Evolutionary conservation across 2,329 filamentous ascomycete genomes (phyloP), one percentile per base, ranked within the genome.

Genomic region (Eutypa lata): DNA sequence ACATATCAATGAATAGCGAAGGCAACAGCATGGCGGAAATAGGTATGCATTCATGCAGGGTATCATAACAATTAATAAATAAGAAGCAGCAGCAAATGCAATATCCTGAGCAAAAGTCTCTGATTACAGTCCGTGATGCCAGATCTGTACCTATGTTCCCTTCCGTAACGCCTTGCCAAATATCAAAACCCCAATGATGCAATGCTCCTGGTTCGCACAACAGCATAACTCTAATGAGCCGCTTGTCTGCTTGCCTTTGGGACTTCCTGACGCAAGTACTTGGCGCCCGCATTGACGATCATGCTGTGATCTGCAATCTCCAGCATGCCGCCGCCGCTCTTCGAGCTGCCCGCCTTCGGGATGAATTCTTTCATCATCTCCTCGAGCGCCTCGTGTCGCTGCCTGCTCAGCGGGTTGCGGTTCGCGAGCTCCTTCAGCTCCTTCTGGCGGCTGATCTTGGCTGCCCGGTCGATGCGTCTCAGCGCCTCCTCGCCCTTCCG

Each of bases 401-500:
- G 73, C 60, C 79, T 80, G 44, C 78, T 80, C 19, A 76, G 70
- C 2, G 70, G 64, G 59, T 83, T 77, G 50, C 76, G 75, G 57
- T 81, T 75, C 2, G 84, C 82, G 2, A 79, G 68, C 2, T 77
- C 74, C 59, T 80, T 83, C 43, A 84, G 77, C 61, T 86, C 83
- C 65, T 86, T 86, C 60, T 86, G 82, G 59, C 82, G 83, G 48
- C 83, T 81, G 59, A 83, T 79, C 67, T 87, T 87, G 51, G 81
- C 82, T 18, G 84, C 82, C 21, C 82, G 77, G 26, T 85, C 79
- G 18, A 87, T 71, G 7, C 79, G 73, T 26, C 84, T 72, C 3
- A 87, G 71, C 1, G 84, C 84, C 55, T 83, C 80, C 64, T 87
- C 84, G 2, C 80, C 83, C 56, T 84, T 82, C 59, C 83, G 79